Conservation (phyloP, 2,329 filamentous ascomycete genomes). For the Colletotrichum tropicale region DNA sequence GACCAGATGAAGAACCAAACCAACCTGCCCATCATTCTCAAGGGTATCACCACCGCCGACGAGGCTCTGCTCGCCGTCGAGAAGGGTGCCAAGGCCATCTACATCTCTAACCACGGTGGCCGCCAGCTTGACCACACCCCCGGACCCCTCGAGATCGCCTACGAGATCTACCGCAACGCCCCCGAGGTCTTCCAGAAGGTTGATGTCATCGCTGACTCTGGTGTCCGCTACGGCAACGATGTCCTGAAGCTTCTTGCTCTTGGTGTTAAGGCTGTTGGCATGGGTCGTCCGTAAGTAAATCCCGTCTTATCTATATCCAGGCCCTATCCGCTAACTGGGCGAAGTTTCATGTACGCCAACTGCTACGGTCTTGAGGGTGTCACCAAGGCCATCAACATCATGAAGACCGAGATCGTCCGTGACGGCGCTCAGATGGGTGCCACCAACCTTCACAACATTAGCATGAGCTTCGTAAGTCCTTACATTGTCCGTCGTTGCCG, state of each 20-base stretch:
- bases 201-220: slow-evolving; percentile 41
- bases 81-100: slow-evolving; percentile 38
- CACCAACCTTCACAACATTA: slow-evolving; percentile 28
- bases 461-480: slow-evolving; percentile 11
- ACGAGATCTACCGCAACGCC: slow-evolving; percentile 36
- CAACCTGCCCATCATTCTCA: slow-evolving; percentile 39
- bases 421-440: slow-evolving; percentile 39
- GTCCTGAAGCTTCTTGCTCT: slow-evolving; percentile 43
- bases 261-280: slow-evolving; percentile 42
- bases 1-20: slow-evolving; percentile 33
- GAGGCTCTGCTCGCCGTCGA: slow-evolving; percentile 37
- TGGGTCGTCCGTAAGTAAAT: slow-evolving; percentile 41
- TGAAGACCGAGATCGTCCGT: slow-evolving; percentile 49
- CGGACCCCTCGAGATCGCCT: slow-evolving; percentile 32
- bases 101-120: slow-evolving; percentile 45
- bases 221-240: slow-evolving; percentile 41
- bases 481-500: too few relatives aligned
- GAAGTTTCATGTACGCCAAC: slow-evolving; percentile 53
- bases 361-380: slow-evolving; percentile 53
- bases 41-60: slow-evolving; percentile 41
- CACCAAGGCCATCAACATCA: slow-evolving; percentile 46
- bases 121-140: slow-evolving; percentile 44
- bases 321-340: not conserved
- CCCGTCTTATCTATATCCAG: too few relatives aligned
- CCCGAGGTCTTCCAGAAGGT: slow-evolving; percentile 39